Conservation (phyloP, 2,329 filamentous ascomycete genomes). For the Botrytis cinerea region DNA sequence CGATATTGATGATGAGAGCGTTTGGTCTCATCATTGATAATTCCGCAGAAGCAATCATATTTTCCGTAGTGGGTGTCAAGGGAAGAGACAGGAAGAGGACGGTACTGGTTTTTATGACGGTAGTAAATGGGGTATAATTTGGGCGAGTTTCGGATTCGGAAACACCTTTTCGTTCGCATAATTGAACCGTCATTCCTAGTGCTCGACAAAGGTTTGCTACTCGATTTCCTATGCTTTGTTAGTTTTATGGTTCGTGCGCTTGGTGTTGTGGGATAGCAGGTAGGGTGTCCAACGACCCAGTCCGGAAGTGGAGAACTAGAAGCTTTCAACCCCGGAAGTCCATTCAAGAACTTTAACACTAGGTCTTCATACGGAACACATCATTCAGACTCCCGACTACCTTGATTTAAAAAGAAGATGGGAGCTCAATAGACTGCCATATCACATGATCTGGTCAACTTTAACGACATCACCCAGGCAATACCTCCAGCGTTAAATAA, state of each 20-base stretch:
- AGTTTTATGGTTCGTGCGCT: background rate
- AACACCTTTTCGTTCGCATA: conserved; percentile 32
- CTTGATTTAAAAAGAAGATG: background rate
- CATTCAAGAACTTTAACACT: background rate
- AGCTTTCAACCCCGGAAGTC: background rate
- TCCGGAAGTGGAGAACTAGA: background rate
- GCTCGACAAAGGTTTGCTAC: conserved; percentile 23
- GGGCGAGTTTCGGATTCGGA: conserved; percentile 18
- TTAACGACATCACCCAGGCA: background rate
- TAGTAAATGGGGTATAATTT: conserved; percentile 31
- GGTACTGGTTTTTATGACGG: conserved; percentile 29
- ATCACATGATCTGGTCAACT: background rate
- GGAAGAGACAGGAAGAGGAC: conserved; percentile 34
- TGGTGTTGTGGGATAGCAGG: background rate
- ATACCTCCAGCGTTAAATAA: no score
- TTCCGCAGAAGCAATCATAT: conserved; percentile 35
- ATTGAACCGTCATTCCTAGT: conserved; percentile 33
- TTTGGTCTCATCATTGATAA: conserved; percentile 34
- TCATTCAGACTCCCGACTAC: background rate
- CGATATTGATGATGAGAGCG: conserved; percentile 39
- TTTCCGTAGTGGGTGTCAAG: conserved; percentile 32
- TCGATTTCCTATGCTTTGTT: conserved; percentile 1
- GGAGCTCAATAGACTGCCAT: no score
- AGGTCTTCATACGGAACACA: background rate
- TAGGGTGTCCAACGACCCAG: background rate